A percentile compares a stretch with the other conserved stretches of the same genome.
Conservation (phyloP, 768 basidiomycete genomes). For the Boletus vinaceobasis region DNA sequence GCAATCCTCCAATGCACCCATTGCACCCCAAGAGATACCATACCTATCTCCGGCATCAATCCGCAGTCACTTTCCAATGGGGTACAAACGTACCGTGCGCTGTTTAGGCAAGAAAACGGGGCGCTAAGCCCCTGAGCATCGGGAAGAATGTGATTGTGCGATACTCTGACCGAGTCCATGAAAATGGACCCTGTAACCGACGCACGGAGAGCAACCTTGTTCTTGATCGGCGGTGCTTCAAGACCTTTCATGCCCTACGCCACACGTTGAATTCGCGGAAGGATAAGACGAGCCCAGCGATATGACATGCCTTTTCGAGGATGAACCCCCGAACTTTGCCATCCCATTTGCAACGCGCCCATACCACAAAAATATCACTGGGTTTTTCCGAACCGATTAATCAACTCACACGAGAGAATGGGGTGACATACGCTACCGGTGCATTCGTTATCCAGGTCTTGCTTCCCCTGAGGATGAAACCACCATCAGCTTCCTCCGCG, state of each 20-base stretch:
- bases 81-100: constrained; percentile 52
- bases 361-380: constrained; percentile 87
- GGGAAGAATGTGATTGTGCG: constrained; percentile 72
- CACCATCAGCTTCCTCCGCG: constrained; percentile 80
- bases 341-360: constrained; percentile 97
- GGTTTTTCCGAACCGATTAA: constrained; percentile 8
- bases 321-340: constrained; percentile 85
- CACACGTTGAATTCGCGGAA: background rate
- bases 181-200: constrained; percentile 85
- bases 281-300: background rate
- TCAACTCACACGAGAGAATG: background rate
- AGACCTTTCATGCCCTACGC: constrained; percentile 78
- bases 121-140: constrained; percentile 73
- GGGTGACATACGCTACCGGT: constrained; percentile 69
- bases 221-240: constrained; percentile 82
- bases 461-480: constrained; percentile 82
- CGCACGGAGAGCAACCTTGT: constrained; percentile 87
- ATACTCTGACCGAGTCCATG: constrained; percentile 86
- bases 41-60: constrained; percentile 39
- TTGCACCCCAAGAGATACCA: constrained; percentile 93
- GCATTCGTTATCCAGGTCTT: constrained; percentile 99
- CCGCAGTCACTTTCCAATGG: background rate
- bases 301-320: constrained; percentile 68
- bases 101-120: constrained; percentile 92
- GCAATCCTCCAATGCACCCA: constrained; percentile 95